A percentile compares a stretch with the other conserved stretches of the same genome.
Conservation (phyloP, 768 basidiomycete genomes). For the Baorangia bicolor region DNA sequence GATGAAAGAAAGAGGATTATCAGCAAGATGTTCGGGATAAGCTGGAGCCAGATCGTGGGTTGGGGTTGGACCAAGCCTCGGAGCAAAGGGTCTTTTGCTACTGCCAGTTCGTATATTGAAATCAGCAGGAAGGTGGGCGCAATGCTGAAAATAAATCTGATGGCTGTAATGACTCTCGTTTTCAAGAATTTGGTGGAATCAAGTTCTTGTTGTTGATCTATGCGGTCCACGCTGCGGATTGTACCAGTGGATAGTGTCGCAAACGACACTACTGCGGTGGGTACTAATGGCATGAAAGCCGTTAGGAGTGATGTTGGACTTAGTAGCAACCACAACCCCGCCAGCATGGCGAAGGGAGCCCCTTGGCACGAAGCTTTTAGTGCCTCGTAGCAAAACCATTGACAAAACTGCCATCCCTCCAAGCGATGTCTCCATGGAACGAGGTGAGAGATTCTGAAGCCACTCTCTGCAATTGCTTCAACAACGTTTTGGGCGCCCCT, state of each 20-base stretch:
- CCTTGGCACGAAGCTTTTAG: neutral
- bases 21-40: neutral
- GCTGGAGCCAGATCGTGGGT: neutral
- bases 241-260: too few relatives aligned
- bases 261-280: neutral
- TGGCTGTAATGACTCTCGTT: neutral
- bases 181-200: neutral
- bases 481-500: neutral
- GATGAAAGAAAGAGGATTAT: neutral
- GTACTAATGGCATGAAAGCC: neutral
- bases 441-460: neutral
- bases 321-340: neutral
- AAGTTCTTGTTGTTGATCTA: neutral
- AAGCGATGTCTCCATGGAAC: neutral
- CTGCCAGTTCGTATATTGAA: neutral
- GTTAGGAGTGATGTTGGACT: neutral
- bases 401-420: neutral
- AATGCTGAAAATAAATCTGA: neutral
- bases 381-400: neutral
- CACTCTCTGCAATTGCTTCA: slow-evolving; percentile 2
- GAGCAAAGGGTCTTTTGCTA: neutral
- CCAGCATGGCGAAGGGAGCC: neutral
- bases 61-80: neutral
- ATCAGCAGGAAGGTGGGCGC: neutral
- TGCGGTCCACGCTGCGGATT: too few relatives aligned